These are phyloP conservation scores for Paramyrothecium roridum DNA, from an alignment of 2,329 filamentous ascomycete species.

Conservation along the genomic window DNA sequence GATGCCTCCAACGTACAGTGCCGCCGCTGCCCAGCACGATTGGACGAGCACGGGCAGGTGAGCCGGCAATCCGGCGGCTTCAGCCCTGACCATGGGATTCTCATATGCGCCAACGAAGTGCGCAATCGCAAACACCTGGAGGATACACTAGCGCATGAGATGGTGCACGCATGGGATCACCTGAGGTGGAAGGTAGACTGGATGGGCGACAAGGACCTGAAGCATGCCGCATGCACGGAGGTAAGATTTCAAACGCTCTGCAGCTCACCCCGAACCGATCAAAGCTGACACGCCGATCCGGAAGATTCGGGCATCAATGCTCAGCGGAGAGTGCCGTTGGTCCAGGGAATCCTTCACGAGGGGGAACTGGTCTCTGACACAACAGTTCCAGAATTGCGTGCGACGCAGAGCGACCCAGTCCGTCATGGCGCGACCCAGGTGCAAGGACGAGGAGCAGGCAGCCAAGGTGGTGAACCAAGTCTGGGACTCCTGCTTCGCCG, in stretches of 20 bases:
- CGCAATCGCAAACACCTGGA: constrained; percentile 77
- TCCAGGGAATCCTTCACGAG: constrained; percentile 79
- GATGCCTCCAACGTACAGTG: constrained; percentile 76
- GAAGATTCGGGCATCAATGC: constrained; percentile 85
- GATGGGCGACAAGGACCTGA: constrained; percentile 65
- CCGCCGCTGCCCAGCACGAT: constrained; percentile 65
- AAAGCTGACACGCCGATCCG: constrained; percentile 1
- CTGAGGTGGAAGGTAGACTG: constrained; percentile 88
- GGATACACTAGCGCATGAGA: constrained; percentile 93
- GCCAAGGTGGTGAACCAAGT: constrained; percentile 89
- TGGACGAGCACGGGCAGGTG: constrained; percentile 55
- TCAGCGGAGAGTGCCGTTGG: constrained; percentile 94
- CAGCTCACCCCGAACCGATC: neutral
- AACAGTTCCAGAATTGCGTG: constrained; percentile 93
- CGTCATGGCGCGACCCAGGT: constrained; percentile 72
- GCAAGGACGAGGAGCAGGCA: constrained; percentile 83
- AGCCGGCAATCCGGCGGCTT: constrained; percentile 77
- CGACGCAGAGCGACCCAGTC: constrained; percentile 75
- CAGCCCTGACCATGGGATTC: constrained; percentile 78
- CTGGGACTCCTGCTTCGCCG: constrained; percentile 96
- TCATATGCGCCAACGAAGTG: constrained; percentile 91
- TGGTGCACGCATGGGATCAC: constrained; percentile 97
- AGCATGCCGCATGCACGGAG: constrained; percentile 93
- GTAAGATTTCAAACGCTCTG: constrained; percentile 38
- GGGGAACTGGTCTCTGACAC: constrained; percentile 83